Percentiles rank a stretch among this genome's conserved stretches.
These are phyloP conservation scores for Teunomyces aglyptinius DNA, from an alignment of 805 yeast genomes.

Conservation along the genomic window DNA sequence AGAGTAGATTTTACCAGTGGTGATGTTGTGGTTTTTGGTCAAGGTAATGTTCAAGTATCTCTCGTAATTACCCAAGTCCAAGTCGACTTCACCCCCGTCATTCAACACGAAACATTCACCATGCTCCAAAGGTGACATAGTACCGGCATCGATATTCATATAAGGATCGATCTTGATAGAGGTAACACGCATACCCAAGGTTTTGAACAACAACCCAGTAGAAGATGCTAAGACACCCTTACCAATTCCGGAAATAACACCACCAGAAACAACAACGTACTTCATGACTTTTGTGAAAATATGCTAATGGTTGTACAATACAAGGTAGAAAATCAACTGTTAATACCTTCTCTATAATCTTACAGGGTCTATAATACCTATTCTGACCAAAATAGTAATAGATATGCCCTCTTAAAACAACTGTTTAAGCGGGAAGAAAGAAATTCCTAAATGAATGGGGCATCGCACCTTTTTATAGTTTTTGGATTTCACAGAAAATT, in stretches of 20 bases:
- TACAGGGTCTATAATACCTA: conserved; percentile 4
- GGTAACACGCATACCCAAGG: conserved; percentile 91
- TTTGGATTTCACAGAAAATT: conserved; percentile 4
- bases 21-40: conserved; percentile 92
- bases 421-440: conserved; percentile 48
- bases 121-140: conserved; percentile 98
- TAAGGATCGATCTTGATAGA: conserved; percentile 98
- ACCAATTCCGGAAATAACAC: conserved; percentile 99
- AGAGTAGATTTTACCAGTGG: conserved; percentile 96
- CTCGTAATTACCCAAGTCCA: conserved; percentile 97
- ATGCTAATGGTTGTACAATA: conserved; percentile 4
- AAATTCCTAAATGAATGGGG: conserved; percentile 9
- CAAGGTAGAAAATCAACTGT: background rate
- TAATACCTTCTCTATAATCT: background rate
- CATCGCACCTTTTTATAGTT: conserved; percentile 10
- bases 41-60: conserved; percentile 91
- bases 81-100: conserved; percentile 99
- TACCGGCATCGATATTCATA: conserved; percentile 99
- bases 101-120: conserved; percentile 98
- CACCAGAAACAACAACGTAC: conserved; percentile 99
- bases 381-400: conserved; percentile 8
- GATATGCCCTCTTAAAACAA: conserved; percentile 42
- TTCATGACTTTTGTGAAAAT: conserved; percentile 56
- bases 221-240: conserved; percentile 98
- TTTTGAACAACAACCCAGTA: conserved; percentile 91